Base-by-base conservation (phyloP, 352 stramenopile species). In the Phytophthora tentaculata region DNA sequence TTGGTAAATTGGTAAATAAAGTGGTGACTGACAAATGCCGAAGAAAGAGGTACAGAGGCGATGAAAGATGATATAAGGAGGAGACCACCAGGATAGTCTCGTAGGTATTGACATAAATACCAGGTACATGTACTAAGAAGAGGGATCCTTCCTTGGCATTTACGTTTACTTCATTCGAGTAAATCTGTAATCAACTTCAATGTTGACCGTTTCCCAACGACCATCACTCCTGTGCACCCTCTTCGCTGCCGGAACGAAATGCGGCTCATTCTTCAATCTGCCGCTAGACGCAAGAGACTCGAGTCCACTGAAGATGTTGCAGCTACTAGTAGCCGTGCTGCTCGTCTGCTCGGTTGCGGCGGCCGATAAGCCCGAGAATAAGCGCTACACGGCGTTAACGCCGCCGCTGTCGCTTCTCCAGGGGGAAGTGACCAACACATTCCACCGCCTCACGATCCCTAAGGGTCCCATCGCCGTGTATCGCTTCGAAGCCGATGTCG, bases 391-490 rank as follows among this genome's bases (percentile, higher is more conserved):
- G 52, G 84, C 84, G 24, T 78, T 90, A 64, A 94, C 83, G 52
- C 79, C 73, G 26, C 74, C 86, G 9, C 62, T 94, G 44, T 54
- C 74, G 47, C 74, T 94, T 32, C 61, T 64, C n/a, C 83, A 91
- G 62, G 86, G 86, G 51, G 78, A 91, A 45, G 83, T 94, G 39
- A 91, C 81, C 32, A 94, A 94, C 72, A 77, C 82, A 23, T 94
- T 90, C 67, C 80, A 94, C 67, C 71, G 64, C 12, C 76, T 95
- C 32, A 32, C 71, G 60, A 93, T 95, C 72, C 86, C 86, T 22
- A 85, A 84, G 51, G 86, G 86, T 12, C 86, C 86, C 19, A 93
- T 95, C 60, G 83, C 86, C 14, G 83, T 95, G n/a, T 91, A 91
- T 64, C 84, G 82, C 50, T 95, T 95, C 51, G 75, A 86, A 50